phyloP scores from a whole-genome alignment of 2,329 filamentous ascomycete species.

The Stagonosporopsis tanaceti region DNA sequence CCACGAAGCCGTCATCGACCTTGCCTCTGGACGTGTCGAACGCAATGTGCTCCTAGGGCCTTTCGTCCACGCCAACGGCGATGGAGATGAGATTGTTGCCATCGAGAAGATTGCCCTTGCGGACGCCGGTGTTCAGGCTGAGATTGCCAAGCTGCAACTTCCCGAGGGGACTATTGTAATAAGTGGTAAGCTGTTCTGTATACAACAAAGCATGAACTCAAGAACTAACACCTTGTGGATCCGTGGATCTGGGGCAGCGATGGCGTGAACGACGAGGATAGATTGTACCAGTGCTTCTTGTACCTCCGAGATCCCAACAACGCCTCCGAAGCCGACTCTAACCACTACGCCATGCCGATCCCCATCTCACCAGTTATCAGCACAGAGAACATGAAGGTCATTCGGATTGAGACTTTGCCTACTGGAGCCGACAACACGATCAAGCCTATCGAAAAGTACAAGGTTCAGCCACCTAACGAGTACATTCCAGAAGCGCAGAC shows the following conservation, averaged over 20 bases:
- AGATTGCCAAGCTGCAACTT: slow-evolving; percentile 66
- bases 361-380: slow-evolving; percentile 74
- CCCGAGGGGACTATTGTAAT: slow-evolving; percentile 65
- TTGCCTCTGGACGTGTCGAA: slow-evolving; percentile 61
- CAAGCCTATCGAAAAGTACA: slow-evolving; percentile 64
- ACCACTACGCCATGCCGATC: slow-evolving; percentile 73
- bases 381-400: slow-evolving; percentile 67
- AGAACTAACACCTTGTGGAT: slow-evolving; percentile 34
- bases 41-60: slow-evolving; percentile 66
- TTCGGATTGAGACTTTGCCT: slow-evolving; percentile 74
- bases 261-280: slow-evolving; percentile 57
- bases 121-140: slow-evolving; percentile 64
- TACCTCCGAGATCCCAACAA: slow-evolving; percentile 72
- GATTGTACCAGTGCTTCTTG: slow-evolving; percentile 69
- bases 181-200: slow-evolving; percentile 46
- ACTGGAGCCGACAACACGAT: slow-evolving; percentile 69
- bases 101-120: slow-evolving; percentile 65
- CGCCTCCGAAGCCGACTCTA: slow-evolving; percentile 66
- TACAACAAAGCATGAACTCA: background rate
- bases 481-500: slow-evolving; percentile 71
- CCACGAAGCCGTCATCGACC: slow-evolving; percentile 67
- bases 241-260: slow-evolving; percentile 74
- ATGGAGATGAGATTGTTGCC: slow-evolving; percentile 66
- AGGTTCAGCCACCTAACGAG: slow-evolving; percentile 68
- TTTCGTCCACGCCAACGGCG: slow-evolving; percentile 65